Conservation (phyloP, 352 stramenopile genomes). For the Pythium insidiosum region DNA sequence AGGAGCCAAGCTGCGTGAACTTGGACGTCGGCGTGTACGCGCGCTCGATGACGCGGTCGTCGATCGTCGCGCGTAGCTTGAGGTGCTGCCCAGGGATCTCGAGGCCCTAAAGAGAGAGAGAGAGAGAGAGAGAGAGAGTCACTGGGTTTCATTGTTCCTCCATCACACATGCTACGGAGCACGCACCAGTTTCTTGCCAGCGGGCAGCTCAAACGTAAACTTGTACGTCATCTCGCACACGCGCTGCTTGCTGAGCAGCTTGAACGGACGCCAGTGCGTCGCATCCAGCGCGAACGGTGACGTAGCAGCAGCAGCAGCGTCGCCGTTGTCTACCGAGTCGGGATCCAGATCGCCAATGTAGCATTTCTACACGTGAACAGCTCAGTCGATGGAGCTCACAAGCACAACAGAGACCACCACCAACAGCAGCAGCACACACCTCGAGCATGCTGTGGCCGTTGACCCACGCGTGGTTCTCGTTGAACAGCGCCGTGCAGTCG, state of each 20-base stretch:
- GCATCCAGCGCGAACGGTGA: conserved; percentile 41
- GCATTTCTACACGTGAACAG: conserved; percentile 42
- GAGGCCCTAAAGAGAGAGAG: conserved; percentile 25
- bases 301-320: neutral
- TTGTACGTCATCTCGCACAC: conserved; percentile 54
- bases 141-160: too few relatives aligned
- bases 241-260: conserved; percentile 44
- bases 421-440: conserved; percentile 7
- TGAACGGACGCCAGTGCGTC: conserved; percentile 61
- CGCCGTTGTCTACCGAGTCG: conserved; percentile 21
- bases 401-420: neutral
- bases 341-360: conserved; percentile 59
- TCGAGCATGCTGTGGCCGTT: conserved; percentile 90
- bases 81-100: conserved; percentile 70
- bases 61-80: conserved; percentile 70
- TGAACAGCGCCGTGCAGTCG: conserved; percentile 94
- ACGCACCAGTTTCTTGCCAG: conserved; percentile 46
- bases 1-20: conserved; percentile 47
- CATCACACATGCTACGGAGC: neutral
- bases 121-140: neutral
- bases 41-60: conserved; percentile 66
- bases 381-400: neutral
- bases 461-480: conserved; percentile 96
- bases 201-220: conserved; percentile 69
- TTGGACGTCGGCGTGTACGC: conserved; percentile 77